Evolutionary conservation across 371 early-diverging fungal species (phyloP), one percentile per base, ranked within the genome.

Genomic region (Zopfochytrium polystomum): DNA sequence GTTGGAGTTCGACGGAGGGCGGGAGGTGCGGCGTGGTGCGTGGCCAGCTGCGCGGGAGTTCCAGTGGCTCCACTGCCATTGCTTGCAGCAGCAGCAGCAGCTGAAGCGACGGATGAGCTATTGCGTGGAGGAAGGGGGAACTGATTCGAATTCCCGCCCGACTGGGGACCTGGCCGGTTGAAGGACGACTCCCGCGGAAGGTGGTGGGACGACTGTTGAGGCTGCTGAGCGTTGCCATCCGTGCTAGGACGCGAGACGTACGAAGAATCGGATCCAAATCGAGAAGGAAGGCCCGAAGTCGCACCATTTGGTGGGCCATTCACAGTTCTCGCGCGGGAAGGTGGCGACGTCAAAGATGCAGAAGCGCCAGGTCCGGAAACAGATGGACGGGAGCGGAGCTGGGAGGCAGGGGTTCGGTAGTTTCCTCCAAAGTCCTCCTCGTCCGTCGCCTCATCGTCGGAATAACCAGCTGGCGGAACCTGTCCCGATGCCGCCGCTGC

Each of bases 1-100:
- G 58, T 65, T 6, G 64, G 60, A 7, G 43, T 59, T n/a, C 60
- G 33, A 25, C 63, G 63, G 56, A 63, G 55, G 29, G 32, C 23
- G 31, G 26, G 62, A 13, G 43, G 62, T 3, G 42, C 22, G 27
- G 23, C 22, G 27, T 18, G 52, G 15, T 15, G 52, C 20, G 43
- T 43, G 20, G 15, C 43, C 43, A 43, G 43, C 18, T 43, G 43
- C 15, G 20, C 20, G 43, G 43, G 43, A 43, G 18, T 43, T 43
- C 43, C 20, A 1, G 43, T 15, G 15, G 43, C 43, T 15, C 43
- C 43, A 43, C 43, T 43, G 43, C 15, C 15, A 18, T 43, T 15
- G 43, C 43, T 43, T 43, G 18, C 43, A 18, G 18, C 43, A 43
- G 18, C 20, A 15, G 20, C 43, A 15, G 18, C 20, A 20, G 20